Percentiles rank a stretch among this genome's conserved stretches.
Evolutionary conservation across 305 asterid species (phyloP).

Genomic region (Fraxinus greggii): DNA sequence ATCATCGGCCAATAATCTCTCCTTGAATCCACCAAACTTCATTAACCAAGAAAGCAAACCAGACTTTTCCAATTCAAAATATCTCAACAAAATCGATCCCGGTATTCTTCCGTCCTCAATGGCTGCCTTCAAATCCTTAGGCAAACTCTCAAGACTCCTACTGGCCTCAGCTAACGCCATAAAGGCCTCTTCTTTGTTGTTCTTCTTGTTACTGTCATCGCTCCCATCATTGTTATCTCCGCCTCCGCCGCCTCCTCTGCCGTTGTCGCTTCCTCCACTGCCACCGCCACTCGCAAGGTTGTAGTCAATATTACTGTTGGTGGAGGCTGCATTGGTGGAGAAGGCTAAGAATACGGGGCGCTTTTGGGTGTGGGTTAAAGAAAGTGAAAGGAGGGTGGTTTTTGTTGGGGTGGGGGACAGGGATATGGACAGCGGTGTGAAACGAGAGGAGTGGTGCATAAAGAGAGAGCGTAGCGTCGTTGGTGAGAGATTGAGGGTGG

Average conservation of each 20-base stretch:
- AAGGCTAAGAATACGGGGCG: conserved; percentile 24
- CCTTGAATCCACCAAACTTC: conserved; percentile 81
- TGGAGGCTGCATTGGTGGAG: conserved; percentile 30
- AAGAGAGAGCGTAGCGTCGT: conserved; percentile 23
- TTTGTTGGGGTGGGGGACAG: conserved; percentile 26
- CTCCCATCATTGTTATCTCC: conserved; percentile 28
- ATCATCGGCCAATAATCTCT: conserved; percentile 94
- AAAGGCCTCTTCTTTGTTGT: conserved; percentile 61
- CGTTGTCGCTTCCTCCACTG: conserved; percentile 25
- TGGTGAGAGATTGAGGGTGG: conserved; percentile 36
- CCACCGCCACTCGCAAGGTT: conserved; percentile 38
- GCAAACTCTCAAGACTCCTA: conserved; percentile 76
- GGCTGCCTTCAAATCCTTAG: conserved; percentile 78
- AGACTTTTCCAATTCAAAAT: conserved; percentile 67
- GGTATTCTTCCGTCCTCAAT: conserved; percentile 68
- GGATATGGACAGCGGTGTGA: conserved; percentile 16
- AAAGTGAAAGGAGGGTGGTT: conserved; percentile 18
- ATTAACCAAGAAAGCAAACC: conserved; percentile 69
- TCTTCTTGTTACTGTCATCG: conserved; percentile 44
- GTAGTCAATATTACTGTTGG: conserved; percentile 27
- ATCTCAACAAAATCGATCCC: conserved; percentile 58
- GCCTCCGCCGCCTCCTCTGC: conserved; percentile 36
- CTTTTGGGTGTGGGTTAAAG: conserved; percentile 10
- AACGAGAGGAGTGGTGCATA: conserved; percentile 12
- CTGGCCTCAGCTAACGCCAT: conserved; percentile 77